Evolutionary conservation across 75 land plant species (phyloP), one percentile per base, ranked within the genome.

Genomic region (Cupressus sempervirens): DNA sequence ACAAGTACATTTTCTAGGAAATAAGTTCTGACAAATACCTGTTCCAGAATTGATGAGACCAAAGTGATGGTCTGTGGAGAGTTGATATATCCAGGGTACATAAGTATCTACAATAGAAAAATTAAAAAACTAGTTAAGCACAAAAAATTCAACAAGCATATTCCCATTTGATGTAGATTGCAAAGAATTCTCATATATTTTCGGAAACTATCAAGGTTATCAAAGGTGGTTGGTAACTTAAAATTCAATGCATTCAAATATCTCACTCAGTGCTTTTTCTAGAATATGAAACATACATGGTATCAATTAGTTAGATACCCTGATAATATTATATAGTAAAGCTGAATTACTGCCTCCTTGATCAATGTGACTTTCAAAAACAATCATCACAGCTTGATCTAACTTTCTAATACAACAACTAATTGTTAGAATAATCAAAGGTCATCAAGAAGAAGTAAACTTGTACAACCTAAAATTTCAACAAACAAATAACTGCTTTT

Each of bases 31-130:
- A 6, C 4, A 29, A 86, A 82, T 67, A 88, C 90, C 84, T 88
- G 90, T 32, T 87, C 86, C 13, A 88, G 52, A 7, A 88, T 76
- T 54, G 77, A 62, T 79, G 87, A 50, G 88, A 87, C 72, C 29
- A 85, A 85, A 83, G 85, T 84, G 70, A 89, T 53, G 4, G 90
- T 65, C 85, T 85, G 74, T 34, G 86, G 26, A 53, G 84, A 87
- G 20, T 62, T 54, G 45, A 76, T 74, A 56, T 88, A 87, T 35
- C 89, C 68, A 62, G 90, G 90, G 79, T 88, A 83, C 48, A 87
- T 83, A 52, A 88, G 89, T 58, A 88, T 88, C 90, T 88, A 65
- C 40, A 77, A 80, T 48, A 41, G 80, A 7, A 43, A 79, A 43
- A 0, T 45, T 18, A 45, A 79, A 15, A 79, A 79, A n/a, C 32